These are phyloP conservation scores for Thraustotheca clavata DNA, from an alignment of 352 stramenopile species.

Conservation along the genomic window DNA sequence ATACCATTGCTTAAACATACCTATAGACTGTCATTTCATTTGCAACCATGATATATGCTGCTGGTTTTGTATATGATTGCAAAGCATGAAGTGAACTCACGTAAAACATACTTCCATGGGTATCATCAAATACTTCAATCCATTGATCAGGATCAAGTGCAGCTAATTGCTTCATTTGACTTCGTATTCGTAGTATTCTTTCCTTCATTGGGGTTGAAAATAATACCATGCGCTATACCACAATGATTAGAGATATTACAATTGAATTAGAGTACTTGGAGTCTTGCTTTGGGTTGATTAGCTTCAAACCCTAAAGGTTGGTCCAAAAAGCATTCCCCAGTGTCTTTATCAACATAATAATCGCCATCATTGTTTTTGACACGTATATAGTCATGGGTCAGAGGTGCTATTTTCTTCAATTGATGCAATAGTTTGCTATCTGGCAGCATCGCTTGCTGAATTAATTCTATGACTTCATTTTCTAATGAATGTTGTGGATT, in stretches of 20 bases:
- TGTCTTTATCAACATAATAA: constrained; percentile 67
- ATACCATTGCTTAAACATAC: not conserved
- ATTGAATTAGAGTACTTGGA: too few relatives aligned
- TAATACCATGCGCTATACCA: constrained; percentile 36
- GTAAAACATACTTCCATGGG: constrained; percentile 46
- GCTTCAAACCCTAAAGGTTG: constrained; percentile 59
- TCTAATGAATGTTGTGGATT: not conserved
- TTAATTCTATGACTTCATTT: not conserved
- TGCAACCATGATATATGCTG: constrained; percentile 44
- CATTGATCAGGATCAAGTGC: constrained; percentile 35
- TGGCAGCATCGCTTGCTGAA: not conserved
- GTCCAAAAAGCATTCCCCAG: constrained; percentile 25
- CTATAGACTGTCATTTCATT: constrained; percentile 52
- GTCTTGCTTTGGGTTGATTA: not conserved
- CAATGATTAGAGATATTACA: too few relatives aligned
- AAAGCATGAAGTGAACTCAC: constrained; percentile 31
- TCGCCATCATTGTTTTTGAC: not conserved
- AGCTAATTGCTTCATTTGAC: constrained; percentile 22
- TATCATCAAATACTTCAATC: constrained; percentile 49
- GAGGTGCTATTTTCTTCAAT: not conserved
- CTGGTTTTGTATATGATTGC: constrained; percentile 7
- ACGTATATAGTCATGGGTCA: constrained; percentile 1
- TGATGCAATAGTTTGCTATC: not conserved
- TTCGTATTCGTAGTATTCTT: constrained; percentile 23
- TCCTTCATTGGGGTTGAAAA: constrained; percentile 34